phyloP scores from a whole-genome alignment of 2,329 filamentous ascomycete genomes.

The Aspergillus eucalypticola region DNA sequence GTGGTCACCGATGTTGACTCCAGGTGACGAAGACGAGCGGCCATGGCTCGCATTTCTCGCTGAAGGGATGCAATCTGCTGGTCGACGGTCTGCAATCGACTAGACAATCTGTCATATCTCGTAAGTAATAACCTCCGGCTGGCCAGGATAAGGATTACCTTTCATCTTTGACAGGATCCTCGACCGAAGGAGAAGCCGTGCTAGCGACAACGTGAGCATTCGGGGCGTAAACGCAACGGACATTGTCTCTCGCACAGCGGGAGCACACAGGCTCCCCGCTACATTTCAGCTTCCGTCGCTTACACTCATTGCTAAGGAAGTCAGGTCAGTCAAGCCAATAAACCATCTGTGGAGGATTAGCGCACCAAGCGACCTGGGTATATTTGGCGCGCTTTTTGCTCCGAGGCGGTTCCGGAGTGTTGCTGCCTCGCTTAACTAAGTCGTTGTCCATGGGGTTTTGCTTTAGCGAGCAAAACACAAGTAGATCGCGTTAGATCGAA shows the following conservation, averaged over 20 bases:
- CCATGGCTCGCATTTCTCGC: slow-evolving; percentile 32
- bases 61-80: slow-evolving; percentile 30
- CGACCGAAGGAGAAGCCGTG: slow-evolving; percentile 1
- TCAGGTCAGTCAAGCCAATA: neutral
- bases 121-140: too few relatives aligned
- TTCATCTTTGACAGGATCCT: slow-evolving; percentile 21
- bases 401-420: slow-evolving; percentile 23
- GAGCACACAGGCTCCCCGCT: slow-evolving; percentile 69
- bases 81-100: slow-evolving; percentile 29
- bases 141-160: slow-evolving; percentile 8
- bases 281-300: slow-evolving; percentile 74
- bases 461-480: neutral
- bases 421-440: slow-evolving; percentile 5
- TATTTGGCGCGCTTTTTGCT: slow-evolving; percentile 38
- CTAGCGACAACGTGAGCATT: slow-evolving; percentile 52
- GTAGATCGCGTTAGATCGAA: neutral
- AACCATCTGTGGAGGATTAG: neutral
- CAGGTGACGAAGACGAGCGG: slow-evolving; percentile 30
- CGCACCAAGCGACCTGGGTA: slow-evolving; percentile 39
- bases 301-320: slow-evolving; percentile 65
- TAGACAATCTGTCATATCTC: slow-evolving; percentile 12
- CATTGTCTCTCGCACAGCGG: slow-evolving; percentile 62
- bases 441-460: slow-evolving; percentile 11
- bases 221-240: slow-evolving; percentile 65
- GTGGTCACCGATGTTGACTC: slow-evolving; percentile 22